Evolutionary conservation across 331 rosid genomes (phyloP).

Genomic region (Pyracantha coccinea): DNA sequence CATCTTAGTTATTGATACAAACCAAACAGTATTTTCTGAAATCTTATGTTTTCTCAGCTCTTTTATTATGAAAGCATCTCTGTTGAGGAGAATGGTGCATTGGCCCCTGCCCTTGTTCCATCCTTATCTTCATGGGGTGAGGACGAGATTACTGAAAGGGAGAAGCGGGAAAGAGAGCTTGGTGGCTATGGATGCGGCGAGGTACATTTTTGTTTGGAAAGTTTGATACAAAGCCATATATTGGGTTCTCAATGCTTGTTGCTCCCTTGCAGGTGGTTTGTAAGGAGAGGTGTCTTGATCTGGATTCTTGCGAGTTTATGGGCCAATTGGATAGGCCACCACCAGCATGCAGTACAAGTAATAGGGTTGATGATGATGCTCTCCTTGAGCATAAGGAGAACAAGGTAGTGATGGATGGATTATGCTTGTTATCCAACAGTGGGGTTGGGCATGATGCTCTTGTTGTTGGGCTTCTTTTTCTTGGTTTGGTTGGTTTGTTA

Average conservation of each 20-base stretch:
- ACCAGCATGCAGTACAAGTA: background rate
- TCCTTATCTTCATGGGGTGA: conserved; percentile 35
- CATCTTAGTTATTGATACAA: background rate
- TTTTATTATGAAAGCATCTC: conserved; percentile 34
- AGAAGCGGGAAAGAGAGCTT: conserved; percentile 29
- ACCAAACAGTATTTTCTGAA: background rate
- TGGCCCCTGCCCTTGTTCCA: conserved; percentile 14
- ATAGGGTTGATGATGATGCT: conserved; percentile 8
- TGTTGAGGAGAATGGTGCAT: conserved; percentile 13
- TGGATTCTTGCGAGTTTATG: conserved; percentile 10
- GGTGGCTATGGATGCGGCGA: conserved; percentile 39
- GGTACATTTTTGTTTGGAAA: conserved; percentile 13
- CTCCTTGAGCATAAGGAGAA: conserved; percentile 4
- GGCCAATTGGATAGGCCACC: conserved; percentile 10
- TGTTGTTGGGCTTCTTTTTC: background rate
- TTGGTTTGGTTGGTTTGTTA: too few relatives aligned
- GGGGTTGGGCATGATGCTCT: too few relatives aligned
- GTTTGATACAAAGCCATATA: background rate
- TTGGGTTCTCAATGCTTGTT: background rate
- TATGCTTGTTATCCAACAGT: background rate
- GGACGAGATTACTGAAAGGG: conserved; percentile 37
- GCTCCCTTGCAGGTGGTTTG: conserved; percentile 19
- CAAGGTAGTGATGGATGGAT: conserved; percentile 8
- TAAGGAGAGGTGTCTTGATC: conserved; percentile 19
- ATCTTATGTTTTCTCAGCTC: conserved; percentile 13